A percentile compares a stretch with the other conserved stretches of the same genome.
These are phyloP conservation scores for Lizonia empirigonia DNA, from an alignment of 2,329 filamentous ascomycete genomes.

Conservation along the genomic window DNA sequence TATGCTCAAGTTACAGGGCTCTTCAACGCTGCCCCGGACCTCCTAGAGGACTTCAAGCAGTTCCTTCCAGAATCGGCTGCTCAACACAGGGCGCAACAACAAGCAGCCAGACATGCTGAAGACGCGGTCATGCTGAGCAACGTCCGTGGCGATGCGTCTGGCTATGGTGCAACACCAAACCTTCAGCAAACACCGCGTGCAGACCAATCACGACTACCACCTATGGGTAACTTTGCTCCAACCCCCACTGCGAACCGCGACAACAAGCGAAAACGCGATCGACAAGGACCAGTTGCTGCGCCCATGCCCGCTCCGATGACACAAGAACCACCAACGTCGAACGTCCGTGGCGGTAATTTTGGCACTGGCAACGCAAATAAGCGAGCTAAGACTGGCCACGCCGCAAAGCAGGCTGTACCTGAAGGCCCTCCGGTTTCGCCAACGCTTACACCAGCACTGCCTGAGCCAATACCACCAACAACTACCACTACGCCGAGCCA, in stretches of 20 bases:
- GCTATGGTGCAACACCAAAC: conserved; percentile 51
- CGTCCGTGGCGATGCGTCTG: conserved; percentile 61
- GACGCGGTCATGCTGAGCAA: conserved; percentile 71
- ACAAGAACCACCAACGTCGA: conserved; percentile 43
- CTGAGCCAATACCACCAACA: conserved; percentile 81
- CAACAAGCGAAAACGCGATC: conserved; percentile 80
- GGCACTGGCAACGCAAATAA: conserved; percentile 50
- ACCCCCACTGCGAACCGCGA: conserved; percentile 84
- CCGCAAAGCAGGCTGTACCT: conserved; percentile 65
- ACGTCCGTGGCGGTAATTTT: conserved; percentile 36
- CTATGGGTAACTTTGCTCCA: conserved; percentile 92
- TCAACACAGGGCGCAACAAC: conserved; percentile 61
- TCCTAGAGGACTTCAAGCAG: conserved; percentile 98
- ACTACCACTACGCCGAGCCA: conserved; percentile 73
- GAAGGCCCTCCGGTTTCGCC: conserved; percentile 73
- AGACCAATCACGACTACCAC: conserved; percentile 68
- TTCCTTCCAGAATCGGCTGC: conserved; percentile 91
- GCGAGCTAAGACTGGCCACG: conserved; percentile 72
- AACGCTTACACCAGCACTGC: conserved; percentile 84
- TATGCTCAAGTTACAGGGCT: conserved; percentile 95
- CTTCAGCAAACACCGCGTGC: conserved; percentile 56
- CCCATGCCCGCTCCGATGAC: conserved; percentile 41
- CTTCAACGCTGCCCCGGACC: conserved; percentile 90
- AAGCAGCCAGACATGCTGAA: conserved; percentile 68
- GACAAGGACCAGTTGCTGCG: conserved; percentile 56